Conservation (phyloP, 805 yeast genomes). For the Clavispora santaluciae region DNA sequence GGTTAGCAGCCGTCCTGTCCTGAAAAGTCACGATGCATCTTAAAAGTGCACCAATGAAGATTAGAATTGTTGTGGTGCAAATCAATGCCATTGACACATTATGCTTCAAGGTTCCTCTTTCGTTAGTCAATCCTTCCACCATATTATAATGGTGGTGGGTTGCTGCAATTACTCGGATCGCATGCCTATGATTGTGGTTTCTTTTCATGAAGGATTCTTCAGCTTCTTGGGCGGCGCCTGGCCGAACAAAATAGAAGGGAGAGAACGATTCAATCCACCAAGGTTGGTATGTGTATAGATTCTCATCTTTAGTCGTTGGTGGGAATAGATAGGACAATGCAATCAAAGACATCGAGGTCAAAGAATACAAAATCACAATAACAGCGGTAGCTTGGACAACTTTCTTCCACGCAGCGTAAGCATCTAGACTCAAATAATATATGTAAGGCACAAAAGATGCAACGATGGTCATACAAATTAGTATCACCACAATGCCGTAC, state of each 20-base stretch:
- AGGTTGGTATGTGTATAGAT: conserved; percentile 61
- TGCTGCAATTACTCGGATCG: conserved; percentile 58
- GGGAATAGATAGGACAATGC: conserved; percentile 48
- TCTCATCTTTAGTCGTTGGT: conserved; percentile 48
- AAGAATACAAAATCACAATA: conserved; percentile 42
- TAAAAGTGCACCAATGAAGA: conserved; percentile 47
- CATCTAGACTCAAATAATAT: conserved; percentile 8
- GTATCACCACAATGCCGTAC: conserved; percentile 13
- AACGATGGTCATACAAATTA: conserved; percentile 14
- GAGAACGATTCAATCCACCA: conserved; percentile 71
- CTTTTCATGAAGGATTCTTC: conserved; percentile 42
- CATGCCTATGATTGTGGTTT: conserved; percentile 45
- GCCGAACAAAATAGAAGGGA: conserved; percentile 54
- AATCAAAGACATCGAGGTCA: conserved; percentile 47
- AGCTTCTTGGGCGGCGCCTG: conserved; percentile 47
- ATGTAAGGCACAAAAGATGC: conserved; percentile 17
- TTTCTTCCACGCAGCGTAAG: conserved; percentile 18
- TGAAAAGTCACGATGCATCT: conserved; percentile 47
- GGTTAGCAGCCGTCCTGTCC: conserved; percentile 18
- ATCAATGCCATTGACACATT: conserved; percentile 47
- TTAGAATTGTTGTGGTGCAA: conserved; percentile 41
- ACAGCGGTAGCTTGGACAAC: conserved; percentile 28
- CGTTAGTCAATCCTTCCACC: conserved; percentile 37
- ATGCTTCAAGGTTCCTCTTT: conserved; percentile 43
- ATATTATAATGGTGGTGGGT: conserved; percentile 38